A percentile compares a stretch with the other conserved stretches of the same genome.
phyloP scores from a whole-genome alignment of 371 early-diverging fungal genomes.

The Synchytrium microbalum region DNA sequence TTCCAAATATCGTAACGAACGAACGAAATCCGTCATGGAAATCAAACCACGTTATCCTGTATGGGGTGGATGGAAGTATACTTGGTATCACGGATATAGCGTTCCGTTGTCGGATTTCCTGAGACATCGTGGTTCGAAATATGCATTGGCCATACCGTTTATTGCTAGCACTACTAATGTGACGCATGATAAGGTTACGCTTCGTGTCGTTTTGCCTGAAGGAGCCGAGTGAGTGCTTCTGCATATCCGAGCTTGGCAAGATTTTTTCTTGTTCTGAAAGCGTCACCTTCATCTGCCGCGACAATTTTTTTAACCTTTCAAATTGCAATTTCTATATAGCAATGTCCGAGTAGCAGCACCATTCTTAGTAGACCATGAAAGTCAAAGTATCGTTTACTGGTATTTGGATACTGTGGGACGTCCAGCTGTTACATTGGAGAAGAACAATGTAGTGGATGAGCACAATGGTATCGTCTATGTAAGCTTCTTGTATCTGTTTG shows the following conservation, averaged over 20 bases:
- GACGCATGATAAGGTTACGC: constrained; percentile 52
- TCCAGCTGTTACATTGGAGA: constrained; percentile 50
- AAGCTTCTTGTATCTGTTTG: constrained; percentile 1
- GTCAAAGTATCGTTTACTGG: constrained; percentile 41
- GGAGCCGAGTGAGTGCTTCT: constrained; percentile 67
- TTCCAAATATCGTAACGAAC: constrained; percentile 53
- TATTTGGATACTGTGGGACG: constrained; percentile 71
- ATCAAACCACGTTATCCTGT: constrained; percentile 85
- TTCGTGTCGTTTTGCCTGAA: constrained; percentile 83
- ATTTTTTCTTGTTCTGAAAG: neutral
- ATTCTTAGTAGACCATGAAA: constrained; percentile 40
- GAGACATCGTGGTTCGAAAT: constrained; percentile 21
- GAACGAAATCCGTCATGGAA: constrained; percentile 47
- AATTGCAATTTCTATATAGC: constrained; percentile 8
- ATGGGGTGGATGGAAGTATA: constrained; percentile 93
- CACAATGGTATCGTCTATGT: constrained; percentile 23
- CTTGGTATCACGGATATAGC: constrained; percentile 88
- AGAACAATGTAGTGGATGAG: constrained; percentile 55
- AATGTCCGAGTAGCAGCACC: constrained; percentile 53
- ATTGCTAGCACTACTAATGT: constrained; percentile 56
- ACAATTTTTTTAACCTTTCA: neutral
- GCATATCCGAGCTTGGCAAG: constrained; percentile 2
- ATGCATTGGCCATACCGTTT: constrained; percentile 55
- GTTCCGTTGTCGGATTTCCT: constrained; percentile 35
- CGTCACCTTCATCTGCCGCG: neutral